Evolutionary conservation across 257 asterid species (phyloP).

Genomic region (Solanum gandarillasii): DNA sequence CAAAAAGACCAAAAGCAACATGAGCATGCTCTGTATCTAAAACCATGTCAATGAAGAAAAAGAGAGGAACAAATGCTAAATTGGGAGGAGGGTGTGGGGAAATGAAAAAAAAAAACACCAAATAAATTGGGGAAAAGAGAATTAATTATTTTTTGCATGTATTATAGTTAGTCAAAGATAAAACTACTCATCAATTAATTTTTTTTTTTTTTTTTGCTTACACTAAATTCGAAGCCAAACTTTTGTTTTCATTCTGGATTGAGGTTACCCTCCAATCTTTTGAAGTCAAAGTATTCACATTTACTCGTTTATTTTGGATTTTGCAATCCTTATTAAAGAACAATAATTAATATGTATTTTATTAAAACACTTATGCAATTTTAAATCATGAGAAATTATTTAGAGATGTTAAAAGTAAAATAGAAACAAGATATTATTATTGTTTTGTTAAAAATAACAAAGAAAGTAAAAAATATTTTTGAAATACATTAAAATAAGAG

Average conservation of each 20-base stretch:
- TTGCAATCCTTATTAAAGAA: background rate
- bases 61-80: background rate
- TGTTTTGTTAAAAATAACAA: background rate
- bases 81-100: background rate
- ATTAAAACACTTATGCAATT: background rate
- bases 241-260: background rate
- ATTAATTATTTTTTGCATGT: background rate
- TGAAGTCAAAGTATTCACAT: background rate
- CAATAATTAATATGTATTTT: too few species aligned
- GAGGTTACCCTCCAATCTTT: background rate
- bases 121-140: background rate
- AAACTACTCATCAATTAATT: background rate
- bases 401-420: too few species aligned
- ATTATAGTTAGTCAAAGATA: background rate
- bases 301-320: too few species aligned
- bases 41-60: slow-evolving; percentile 21
- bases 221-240: background rate
- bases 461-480: background rate
- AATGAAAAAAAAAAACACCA: background rate
- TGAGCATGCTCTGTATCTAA: slow-evolving; percentile 28
- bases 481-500: too few species aligned
- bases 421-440: too few species aligned
- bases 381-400: background rate
- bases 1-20: slow-evolving; percentile 48
- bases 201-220: background rate